Evolutionary conservation across 2,329 filamentous ascomycete genomes (phyloP).

Genomic region (Venturia oleaginea): DNA sequence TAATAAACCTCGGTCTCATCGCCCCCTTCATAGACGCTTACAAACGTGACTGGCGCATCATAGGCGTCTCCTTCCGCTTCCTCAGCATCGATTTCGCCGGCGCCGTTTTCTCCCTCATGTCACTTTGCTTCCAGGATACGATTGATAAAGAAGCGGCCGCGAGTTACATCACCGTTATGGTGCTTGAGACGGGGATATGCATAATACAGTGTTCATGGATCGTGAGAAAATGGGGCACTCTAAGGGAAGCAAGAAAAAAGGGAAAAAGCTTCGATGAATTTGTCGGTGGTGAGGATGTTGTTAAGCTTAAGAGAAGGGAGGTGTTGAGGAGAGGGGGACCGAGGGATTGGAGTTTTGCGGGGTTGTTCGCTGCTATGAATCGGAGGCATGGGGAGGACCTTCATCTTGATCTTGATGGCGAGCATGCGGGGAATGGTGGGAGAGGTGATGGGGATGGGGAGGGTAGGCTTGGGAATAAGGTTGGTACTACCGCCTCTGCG

Average conservation of each 20-base stretch:
- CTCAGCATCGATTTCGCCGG: slow-evolving; percentile 51
- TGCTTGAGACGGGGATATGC: slow-evolving; percentile 53
- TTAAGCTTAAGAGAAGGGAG: neutral
- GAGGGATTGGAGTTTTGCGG: neutral
- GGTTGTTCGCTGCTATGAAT: neutral
- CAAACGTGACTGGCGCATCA: slow-evolving; percentile 51
- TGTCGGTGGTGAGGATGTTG: neutral
- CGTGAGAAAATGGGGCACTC: neutral
- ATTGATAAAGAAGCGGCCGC: slow-evolving; percentile 54
- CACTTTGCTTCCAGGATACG: slow-evolving; percentile 49
- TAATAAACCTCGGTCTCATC: slow-evolving; percentile 48
- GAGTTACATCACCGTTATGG: slow-evolving; percentile 49
- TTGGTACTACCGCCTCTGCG: neutral
- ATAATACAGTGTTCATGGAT: slow-evolving; percentile 51
- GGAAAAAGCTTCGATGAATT: neutral
- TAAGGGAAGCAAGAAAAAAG: neutral
- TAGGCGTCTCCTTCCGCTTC: slow-evolving; percentile 55
- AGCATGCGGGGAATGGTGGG: neutral
- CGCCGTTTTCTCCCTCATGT: slow-evolving; percentile 55
- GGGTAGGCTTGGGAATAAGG: neutral
- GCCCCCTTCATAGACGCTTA: slow-evolving; percentile 54
- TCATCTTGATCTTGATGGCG: neutral
- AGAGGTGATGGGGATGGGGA: neutral
- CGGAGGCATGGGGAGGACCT: neutral
- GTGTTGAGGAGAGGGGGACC: neutral